Evolutionary conservation across 208 protist species (phyloP).

Genomic region (Angomonas ambiguus): DNA sequence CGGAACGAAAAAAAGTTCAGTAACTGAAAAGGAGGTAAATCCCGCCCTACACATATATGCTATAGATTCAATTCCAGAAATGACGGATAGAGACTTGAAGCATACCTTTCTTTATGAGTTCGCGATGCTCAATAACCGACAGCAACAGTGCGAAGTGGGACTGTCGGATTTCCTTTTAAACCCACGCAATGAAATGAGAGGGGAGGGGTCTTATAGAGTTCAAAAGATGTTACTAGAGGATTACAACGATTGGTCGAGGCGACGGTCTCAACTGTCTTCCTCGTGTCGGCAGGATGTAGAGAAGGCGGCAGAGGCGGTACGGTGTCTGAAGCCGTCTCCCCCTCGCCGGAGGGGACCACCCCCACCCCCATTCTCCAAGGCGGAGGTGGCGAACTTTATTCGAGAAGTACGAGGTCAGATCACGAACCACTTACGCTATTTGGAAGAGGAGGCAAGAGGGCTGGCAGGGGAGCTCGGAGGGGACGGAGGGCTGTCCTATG

Average conservation of each 20-base stretch:
- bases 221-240: background rate
- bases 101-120: slow-evolving; percentile 1
- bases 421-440: background rate
- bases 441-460: background rate
- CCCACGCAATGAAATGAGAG: background rate
- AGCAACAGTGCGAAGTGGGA: background rate
- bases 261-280: background rate
- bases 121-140: background rate
- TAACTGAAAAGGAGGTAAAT: too few relatives aligned
- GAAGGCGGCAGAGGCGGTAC: background rate
- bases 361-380: background rate
- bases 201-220: background rate
- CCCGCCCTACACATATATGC: too few relatives aligned
- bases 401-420: background rate
- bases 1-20: too few relatives aligned
- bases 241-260: background rate
- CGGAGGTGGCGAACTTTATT: background rate
- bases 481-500: background rate
- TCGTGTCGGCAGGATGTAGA: background rate
- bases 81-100: background rate
- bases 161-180: background rate
- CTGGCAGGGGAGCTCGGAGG: background rate
- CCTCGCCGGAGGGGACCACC: background rate
- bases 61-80: background rate
- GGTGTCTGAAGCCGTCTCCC: background rate